Evolutionary conservation across 1,139 yeast species (phyloP), one percentile per base, ranked within the genome.

Genomic region (Zygoascus meyerae): DNA sequence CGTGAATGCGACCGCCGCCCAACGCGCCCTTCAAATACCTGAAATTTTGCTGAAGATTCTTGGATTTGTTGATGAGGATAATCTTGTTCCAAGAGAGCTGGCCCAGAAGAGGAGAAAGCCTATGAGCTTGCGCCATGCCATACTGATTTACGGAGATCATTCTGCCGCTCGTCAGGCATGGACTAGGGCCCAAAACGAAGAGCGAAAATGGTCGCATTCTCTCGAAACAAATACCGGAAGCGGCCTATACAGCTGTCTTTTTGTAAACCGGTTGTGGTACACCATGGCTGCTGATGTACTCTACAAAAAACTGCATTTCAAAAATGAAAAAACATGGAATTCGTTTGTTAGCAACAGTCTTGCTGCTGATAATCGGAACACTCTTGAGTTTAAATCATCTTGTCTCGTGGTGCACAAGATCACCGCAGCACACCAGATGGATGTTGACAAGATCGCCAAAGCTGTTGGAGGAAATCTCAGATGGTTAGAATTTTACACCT

Each of bases 401-500:
- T 58, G 74, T 10, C 63, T 80, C 30, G 74, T 77, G 2, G 61
- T 79, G 48, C 81, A 79, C 58, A 78, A 78, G 56, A 55, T 78
- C 17, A 58, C 67, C 14, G 63, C 64, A 39, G 69, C 73, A 1
- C 61, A 59, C 18, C 78, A 81, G 60, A 54, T 54, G 9, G 74
- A 77, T 21, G 52, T 79, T 14, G 73, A 75, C 33, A 42, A 54
- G 10, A 56, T 77, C 10, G 64, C 72, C 2, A 52, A 57, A 2
- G 36, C 57, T 1, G 61, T 81, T 35, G 77, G 78, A 36, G 70
- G 73, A 5, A 68, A 73, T 34, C 63, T 89, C 42, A 70, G 72
- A 51, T 77, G 84, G 81, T 69, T 90, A 36, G 95, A 89, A 63
- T 72, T 89, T 55, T 87, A 84, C 65, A 83, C 90, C 63, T 89